Evolutionary conservation across 768 basidiomycete genomes (phyloP), one percentile per base, ranked within the genome.

Genomic region (Leccinum sublutescens): DNA sequence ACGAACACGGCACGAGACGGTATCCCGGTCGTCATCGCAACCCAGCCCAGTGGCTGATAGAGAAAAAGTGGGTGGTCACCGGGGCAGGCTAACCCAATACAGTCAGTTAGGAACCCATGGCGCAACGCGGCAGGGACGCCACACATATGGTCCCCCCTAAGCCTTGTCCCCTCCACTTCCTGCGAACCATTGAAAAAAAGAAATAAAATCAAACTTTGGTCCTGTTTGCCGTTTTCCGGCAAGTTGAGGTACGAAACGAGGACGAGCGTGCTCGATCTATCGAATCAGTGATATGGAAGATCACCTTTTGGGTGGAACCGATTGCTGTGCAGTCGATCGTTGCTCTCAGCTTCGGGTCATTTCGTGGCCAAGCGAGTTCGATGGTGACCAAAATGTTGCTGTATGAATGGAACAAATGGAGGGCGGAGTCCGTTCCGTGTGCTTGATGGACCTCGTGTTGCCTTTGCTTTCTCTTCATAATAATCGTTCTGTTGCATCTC

Each of bases 1-100:
- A 50, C 8, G 59, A 77, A 80, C 52, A 52, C 55, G 61, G 54
- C n/a, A 45, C 31, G 31, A 25, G 56, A 65, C 51, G 54, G 58
- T 56, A 53, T 51, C 73, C 71, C 56, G 70, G 71, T 66, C 70
- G 69, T 58, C 71, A 72, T 72, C 71, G 63, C 61, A 54, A 72
- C 71, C 36, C 50, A 50, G 15, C 34, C 45, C 50, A 59, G 58
- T 66, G 56, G 55, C 67, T 54, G 63, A 51, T 8, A 52, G 34
- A 38, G 54, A n/a, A 12, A 21, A 57, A 19, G 53, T 38, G 34
- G 12, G 17, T 45, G 43, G n/a, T 14, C 33, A 33, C 33, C 33
- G 19, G 33, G 40, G 21, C 8, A 23, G 15, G 48, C 21, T 25
- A 38, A 29, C 34, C 56, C 12, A 9, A 31, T 50, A 29, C 27